Evolutionary conservation across 1,284 basidiomycete species (phyloP).

Genomic region (Cryptococcus hybrid): DNA sequence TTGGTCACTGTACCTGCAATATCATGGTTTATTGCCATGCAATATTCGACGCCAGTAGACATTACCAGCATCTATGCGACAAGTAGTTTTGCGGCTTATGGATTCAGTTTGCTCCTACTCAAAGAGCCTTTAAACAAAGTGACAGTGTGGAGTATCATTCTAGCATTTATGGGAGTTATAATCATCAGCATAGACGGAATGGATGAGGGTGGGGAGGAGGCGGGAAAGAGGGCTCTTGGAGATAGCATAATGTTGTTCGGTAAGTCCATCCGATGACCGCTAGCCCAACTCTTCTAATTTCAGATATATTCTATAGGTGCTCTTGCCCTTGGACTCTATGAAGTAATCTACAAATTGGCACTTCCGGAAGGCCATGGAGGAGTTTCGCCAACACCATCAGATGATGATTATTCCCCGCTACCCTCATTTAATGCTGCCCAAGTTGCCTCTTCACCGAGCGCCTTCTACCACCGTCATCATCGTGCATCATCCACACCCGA

Average conservation of each 20-base stretch:
- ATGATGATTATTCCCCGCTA: constrained; percentile 9
- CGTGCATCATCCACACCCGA: constrained; percentile 6
- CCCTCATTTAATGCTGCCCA: constrained; percentile 3
- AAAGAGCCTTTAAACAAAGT: constrained; percentile 35
- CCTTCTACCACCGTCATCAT: neutral
- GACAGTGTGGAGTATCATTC: constrained; percentile 37
- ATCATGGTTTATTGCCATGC: constrained; percentile 43
- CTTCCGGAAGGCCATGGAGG: constrained; percentile 46
- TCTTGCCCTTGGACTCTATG: constrained; percentile 46
- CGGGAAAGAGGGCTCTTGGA: constrained; percentile 33
- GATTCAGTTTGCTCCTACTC: constrained; percentile 45
- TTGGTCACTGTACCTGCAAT: constrained; percentile 39
- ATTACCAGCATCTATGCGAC: constrained; percentile 46
- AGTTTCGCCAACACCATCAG: constrained; percentile 7
- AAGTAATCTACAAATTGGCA: constrained; percentile 50
- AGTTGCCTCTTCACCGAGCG: neutral
- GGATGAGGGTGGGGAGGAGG: constrained; percentile 13
- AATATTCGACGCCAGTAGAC: constrained; percentile 36
- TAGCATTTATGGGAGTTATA: constrained; percentile 47
- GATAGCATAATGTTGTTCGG: constrained; percentile 49
- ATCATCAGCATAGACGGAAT: constrained; percentile 41
- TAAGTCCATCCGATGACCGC: constrained; percentile 9
- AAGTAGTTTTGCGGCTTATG: constrained; percentile 39
- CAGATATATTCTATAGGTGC: constrained; percentile 28
- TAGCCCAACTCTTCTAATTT: neutral